A percentile compares a stretch with the other conserved stretches of the same genome.
Evolutionary conservation across 2,329 filamentous ascomycete species (phyloP).

Genomic region (Neurospora sp.): DNA sequence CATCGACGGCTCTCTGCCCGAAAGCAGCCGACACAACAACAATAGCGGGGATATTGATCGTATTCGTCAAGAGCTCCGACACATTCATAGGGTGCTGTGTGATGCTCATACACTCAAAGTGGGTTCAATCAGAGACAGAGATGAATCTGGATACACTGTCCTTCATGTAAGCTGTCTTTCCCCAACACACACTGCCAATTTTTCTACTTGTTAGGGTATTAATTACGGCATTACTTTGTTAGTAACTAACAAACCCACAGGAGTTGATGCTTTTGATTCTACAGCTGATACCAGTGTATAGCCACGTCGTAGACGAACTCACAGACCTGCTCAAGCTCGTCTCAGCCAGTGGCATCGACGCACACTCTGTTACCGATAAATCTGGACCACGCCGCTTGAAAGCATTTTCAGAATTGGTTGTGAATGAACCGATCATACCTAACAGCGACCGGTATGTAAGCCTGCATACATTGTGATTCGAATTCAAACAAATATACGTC

Average conservation of each 20-base stretch:
- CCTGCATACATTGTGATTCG: neutral
- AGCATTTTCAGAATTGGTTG: accelerated
- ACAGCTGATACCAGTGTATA: neutral
- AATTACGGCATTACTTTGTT: neutral
- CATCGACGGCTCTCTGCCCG: neutral
- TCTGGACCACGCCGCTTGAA: neutral
- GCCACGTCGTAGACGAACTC: neutral
- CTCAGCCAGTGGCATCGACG: neutral
- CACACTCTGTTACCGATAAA: neutral
- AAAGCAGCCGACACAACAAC: neutral
- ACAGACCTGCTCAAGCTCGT: neutral
- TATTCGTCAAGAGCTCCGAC: neutral
- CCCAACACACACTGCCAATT: neutral
- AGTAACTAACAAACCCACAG: neutral
- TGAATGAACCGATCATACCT: too few relatives aligned
- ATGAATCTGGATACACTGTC: neutral
- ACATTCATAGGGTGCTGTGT: neutral
- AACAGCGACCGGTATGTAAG: neutral
- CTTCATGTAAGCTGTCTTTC: neutral
- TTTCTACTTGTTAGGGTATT: neutral
- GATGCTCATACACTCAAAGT: neutral
- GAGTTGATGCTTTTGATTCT: neutral
- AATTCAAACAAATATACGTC: neutral
- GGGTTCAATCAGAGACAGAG: neutral
- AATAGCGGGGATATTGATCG: neutral